Percentiles rank a stretch among this genome's conserved stretches.
phyloP scores from a whole-genome alignment of 176 grass and related monocot genomes.

The Hordeum marinum region DNA sequence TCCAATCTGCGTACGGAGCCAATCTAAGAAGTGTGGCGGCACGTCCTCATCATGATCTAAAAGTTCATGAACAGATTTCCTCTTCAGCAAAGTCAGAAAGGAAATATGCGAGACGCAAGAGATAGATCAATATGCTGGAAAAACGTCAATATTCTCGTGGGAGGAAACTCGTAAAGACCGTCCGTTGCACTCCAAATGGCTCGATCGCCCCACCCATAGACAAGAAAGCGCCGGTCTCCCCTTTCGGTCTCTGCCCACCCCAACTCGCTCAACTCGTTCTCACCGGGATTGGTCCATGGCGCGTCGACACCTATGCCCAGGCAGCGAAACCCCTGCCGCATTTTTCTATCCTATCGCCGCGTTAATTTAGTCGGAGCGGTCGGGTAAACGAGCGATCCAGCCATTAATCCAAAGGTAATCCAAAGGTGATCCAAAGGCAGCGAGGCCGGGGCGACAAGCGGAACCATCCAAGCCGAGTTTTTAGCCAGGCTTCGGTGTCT shows the following conservation, averaged over 20 bases:
- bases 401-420: conserved; percentile 2
- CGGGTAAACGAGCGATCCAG: background rate
- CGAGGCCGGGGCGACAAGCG: background rate
- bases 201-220: background rate
- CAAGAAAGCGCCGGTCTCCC: background rate
- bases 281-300: background rate
- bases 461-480: background rate
- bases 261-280: background rate
- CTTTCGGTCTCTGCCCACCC: background rate
- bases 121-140: background rate
- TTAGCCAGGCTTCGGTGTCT: too few relatives aligned
- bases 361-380: conserved; percentile 10
- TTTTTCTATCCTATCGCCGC: conserved; percentile 23
- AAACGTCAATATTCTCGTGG: background rate
- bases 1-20: too few relatives aligned
- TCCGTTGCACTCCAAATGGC: background rate
- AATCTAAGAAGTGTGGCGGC: too few relatives aligned
- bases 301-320: conserved; percentile 28
- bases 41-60: background rate
- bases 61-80: background rate
- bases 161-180: background rate
- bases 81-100: background rate
- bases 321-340: background rate
- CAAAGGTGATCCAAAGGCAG: background rate
- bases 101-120: background rate